A percentile compares a stretch with the other conserved stretches of the same genome.
Conservation (phyloP, 306 rosid genomes). For the Spatholobus suberectus region DNA sequence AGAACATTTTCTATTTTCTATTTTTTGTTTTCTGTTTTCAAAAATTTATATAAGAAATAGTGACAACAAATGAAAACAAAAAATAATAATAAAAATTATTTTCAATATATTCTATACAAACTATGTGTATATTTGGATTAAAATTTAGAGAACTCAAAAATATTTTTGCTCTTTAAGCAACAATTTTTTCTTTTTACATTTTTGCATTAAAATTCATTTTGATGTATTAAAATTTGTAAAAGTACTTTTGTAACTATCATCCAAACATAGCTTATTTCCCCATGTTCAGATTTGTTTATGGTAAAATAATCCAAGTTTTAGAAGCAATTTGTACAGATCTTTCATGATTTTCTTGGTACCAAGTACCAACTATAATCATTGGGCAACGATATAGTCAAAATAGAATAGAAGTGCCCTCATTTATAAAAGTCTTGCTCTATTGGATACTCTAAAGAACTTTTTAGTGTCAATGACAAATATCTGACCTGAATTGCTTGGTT, state of each 20-base stretch:
- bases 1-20: too few relatives aligned
- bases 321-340: not conserved
- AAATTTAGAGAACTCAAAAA: too few relatives aligned
- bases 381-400: not conserved
- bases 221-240: too few relatives aligned
- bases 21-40: not conserved
- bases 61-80: too few relatives aligned
- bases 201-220: too few relatives aligned
- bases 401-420: not conserved
- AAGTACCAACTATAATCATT: not conserved
- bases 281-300: not conserved
- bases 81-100: too few relatives aligned
- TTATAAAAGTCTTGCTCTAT: not conserved
- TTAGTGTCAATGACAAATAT: not conserved
- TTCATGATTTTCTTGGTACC: not conserved
- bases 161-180: too few relatives aligned
- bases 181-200: too few relatives aligned
- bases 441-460: not conserved
- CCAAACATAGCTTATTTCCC: too few relatives aligned
- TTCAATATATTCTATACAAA: too few relatives aligned
- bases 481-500: conserved; percentile 65
- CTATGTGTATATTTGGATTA: too few relatives aligned
- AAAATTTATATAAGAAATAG: not conserved
- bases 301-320: not conserved
- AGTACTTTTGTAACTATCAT: too few relatives aligned